phyloP scores from a whole-genome alignment of 75 land plant species.

The Azolla pinnata region DNA sequence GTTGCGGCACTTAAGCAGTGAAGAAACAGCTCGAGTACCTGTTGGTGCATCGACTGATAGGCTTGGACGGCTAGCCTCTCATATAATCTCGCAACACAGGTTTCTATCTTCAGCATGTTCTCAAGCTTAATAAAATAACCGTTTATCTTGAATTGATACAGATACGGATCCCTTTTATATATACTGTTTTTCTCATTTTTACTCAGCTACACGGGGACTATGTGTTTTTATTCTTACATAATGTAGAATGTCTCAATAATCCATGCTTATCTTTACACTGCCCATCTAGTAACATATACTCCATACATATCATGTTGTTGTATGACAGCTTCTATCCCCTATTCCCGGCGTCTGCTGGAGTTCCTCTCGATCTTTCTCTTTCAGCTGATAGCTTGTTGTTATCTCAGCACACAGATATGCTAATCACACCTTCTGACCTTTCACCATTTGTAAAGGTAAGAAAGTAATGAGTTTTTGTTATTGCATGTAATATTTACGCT shows the following conservation, averaged over 20 bases:
- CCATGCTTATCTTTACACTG: no score
- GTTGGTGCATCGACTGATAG: constrained; percentile 46
- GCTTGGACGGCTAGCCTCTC: constrained; percentile 59
- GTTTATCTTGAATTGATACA: not conserved
- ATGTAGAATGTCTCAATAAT: no score
- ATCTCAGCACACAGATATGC: constrained; percentile 46
- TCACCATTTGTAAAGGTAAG: constrained; percentile 79
- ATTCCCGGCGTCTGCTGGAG: constrained; percentile 62
- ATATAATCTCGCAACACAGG: constrained; percentile 74
- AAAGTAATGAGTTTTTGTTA: not conserved
- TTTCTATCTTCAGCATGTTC: constrained; percentile 4
- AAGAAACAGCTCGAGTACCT: constrained; percentile 58
- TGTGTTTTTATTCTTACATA: no score
- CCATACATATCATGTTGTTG: no score
- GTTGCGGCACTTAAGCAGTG: constrained; percentile 78
- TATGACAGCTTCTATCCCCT: constrained; percentile 82
- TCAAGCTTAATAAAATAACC: not conserved
- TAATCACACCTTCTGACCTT: constrained; percentile 81
- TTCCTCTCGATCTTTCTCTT: constrained; percentile 68
- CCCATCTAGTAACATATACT: no score
- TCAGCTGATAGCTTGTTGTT: constrained; percentile 58
- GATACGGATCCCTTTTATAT: not conserved
- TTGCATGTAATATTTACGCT: no score
- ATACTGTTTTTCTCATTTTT: no score
- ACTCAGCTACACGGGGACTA: no score